Evolutionary conservation across 1,284 basidiomycete species (phyloP), one percentile per base, ranked within the genome.

Genomic region (Leccinum fallax): DNA sequence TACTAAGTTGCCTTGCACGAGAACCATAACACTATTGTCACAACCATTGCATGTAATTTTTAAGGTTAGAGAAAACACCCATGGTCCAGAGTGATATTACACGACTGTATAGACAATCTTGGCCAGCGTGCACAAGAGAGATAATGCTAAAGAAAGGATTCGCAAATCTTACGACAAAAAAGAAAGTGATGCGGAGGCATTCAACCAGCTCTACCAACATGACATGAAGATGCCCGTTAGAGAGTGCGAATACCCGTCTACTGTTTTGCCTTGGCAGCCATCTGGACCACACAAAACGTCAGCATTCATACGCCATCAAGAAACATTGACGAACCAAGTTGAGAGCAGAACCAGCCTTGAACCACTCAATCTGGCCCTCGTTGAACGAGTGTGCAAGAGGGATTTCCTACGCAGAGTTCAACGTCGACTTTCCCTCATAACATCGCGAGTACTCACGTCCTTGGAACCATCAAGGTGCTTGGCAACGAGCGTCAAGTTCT

Each of bases 301-400:
- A 55, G 81, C 78, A 73, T 73, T 53, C 24, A 30, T 4, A 53
- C 15, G 63, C 52, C 32, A 59, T 21, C 4, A 40, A 36, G 21
- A 19, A 55, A 53, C 10, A 57, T 43, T 11, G 46, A 81, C 85
- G 55, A 62, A 91, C 88, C 78, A 93, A 75, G 82, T 94, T 94
- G 59, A 93, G 84, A 34, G 92, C 93, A 67, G 90, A 93, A 59
- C 94, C 94, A 72, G 93, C 93, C 83, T 93, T 94, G 87, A 96
- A 95, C 94, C 94, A 96, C 71, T 86, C 90, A 73, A 95, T 94
- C 79, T 97, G 94, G 58, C 92, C 93, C 78, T 93, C 86, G 70
- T 93, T 93, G 81, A 93, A 93, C 46, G 89, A 88, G 77, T 93
- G 91, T 32, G 90, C 89, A 64, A 93, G 85, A 24, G 82, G 61